These are phyloP conservation scores for Fragaria nilgerrensis DNA, from an alignment of 306 rosid species.

Conservation along the genomic window DNA sequence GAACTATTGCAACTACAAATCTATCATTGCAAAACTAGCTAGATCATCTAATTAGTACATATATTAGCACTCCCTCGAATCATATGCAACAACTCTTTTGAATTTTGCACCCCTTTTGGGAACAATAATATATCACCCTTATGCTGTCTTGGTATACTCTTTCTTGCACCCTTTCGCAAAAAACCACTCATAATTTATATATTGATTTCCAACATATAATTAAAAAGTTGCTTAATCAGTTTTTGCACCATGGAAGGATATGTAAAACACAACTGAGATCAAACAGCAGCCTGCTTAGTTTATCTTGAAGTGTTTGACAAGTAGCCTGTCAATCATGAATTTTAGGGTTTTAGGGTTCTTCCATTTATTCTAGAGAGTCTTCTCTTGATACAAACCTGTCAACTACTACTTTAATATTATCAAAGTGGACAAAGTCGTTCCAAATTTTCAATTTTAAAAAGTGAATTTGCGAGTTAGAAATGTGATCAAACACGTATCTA, in stretches of 20 bases:
- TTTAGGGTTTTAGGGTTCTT: conserved; percentile 42
- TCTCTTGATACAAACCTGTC: conserved; percentile 37
- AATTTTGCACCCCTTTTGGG: conserved; percentile 35
- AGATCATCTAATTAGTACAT: not conserved
- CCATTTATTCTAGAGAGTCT: conserved; percentile 15
- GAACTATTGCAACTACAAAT: not conserved
- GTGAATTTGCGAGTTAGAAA: not conserved
- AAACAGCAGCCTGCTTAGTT: conserved; percentile 23
- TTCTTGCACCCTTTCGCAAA: conserved; percentile 33
- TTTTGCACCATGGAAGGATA: conserved; percentile 13
- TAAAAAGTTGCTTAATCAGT: conserved; percentile 20
- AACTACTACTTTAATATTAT: conserved; percentile 40
- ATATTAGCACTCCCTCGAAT: not conserved
- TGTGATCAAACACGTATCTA: conserved; percentile 26
- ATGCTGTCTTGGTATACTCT: conserved; percentile 13
- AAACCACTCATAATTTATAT: conserved; percentile 27
- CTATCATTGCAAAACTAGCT: not conserved
- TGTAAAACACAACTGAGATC: conserved; percentile 10
- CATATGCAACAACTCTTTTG: conserved; percentile 42
- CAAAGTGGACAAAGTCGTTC: conserved; percentile 34
- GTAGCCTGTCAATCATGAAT: conserved; percentile 39
- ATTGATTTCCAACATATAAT: conserved; percentile 1
- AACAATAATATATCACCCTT: conserved; percentile 23
- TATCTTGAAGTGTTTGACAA: conserved; percentile 63
- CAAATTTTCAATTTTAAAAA: not conserved